Conservation (phyloP, 73 alveolate genomes). For the Chromera velia region DNA sequence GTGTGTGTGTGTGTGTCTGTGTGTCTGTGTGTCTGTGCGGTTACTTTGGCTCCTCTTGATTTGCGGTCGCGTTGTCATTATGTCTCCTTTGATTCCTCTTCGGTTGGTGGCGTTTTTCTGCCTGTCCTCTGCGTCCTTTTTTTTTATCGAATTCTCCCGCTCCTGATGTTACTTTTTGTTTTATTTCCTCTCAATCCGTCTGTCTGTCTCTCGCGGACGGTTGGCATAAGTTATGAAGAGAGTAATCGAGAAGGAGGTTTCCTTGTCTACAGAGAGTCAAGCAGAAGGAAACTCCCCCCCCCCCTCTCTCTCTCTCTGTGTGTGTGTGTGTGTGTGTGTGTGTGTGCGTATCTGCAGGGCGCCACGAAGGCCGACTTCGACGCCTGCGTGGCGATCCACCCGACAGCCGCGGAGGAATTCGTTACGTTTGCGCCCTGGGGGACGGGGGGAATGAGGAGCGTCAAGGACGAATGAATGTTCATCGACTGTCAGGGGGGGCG, state of each 20-base stretch:
- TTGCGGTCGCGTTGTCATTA: no score
- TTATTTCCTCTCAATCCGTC: no score
- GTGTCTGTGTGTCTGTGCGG: no score
- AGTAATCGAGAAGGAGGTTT: no score
- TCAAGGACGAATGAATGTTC: no score
- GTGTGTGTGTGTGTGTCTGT: no score
- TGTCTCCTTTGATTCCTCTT: neutral
- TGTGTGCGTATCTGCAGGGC: slow-evolving; percentile 35
- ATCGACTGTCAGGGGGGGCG: no score
- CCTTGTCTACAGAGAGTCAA: no score
- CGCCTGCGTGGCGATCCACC: slow-evolving; percentile 86
- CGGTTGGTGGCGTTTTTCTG: neutral
- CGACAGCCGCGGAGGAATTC: slow-evolving; percentile 89
- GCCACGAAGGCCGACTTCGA: slow-evolving; percentile 77
- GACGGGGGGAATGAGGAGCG: neutral
- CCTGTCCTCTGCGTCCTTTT: neutral
- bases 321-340: neutral
- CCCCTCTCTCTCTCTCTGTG: neutral
- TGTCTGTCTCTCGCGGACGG: neutral
- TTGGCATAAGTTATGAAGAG: neutral
- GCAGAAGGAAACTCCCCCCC: neutral
- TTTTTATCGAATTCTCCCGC: no score
- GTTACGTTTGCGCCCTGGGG: slow-evolving; percentile 25
- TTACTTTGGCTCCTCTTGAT: no score
- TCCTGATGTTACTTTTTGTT: no score